Conservation (phyloP, 2,329 filamentous ascomycete genomes). For the Zymoseptoria tritici region DNA sequence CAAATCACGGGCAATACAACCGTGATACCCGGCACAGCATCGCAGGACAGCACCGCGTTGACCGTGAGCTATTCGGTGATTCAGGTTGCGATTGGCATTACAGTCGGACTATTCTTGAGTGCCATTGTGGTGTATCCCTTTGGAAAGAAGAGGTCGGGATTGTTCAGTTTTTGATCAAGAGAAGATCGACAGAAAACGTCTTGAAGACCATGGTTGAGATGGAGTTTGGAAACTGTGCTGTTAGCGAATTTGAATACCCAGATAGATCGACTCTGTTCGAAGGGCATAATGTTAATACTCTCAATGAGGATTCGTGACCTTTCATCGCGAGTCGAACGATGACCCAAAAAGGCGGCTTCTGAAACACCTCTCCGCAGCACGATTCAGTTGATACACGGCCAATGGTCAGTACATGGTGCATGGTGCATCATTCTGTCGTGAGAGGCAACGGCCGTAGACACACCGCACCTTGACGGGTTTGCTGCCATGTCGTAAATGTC, state of each 20-base stretch:
- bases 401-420: neutral
- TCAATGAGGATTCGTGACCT: neutral
- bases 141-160: slow-evolving; percentile 40
- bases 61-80: slow-evolving; percentile 43
- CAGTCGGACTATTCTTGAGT: slow-evolving; percentile 43
- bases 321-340: neutral
- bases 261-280: slow-evolving; percentile 5
- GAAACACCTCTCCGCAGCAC: neutral
- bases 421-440: neutral
- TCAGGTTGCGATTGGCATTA: slow-evolving; percentile 46
- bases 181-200: neutral
- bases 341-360: neutral
- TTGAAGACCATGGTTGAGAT: neutral
- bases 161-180: slow-evolving; percentile 33
- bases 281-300: neutral
- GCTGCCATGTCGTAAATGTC: neutral
- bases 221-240: neutral
- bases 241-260: slow-evolving; percentile 5
- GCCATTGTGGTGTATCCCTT: slow-evolving; percentile 44
- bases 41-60: slow-evolving; percentile 39
- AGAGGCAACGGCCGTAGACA: neutral
- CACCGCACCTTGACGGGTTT: neutral
- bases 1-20: slow-evolving; percentile 40
- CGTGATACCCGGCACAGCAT: slow-evolving; percentile 19
- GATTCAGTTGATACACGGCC: neutral